phyloP scores from a whole-genome alignment of 352 stramenopile species.

The Peronospora tabacina region DNA sequence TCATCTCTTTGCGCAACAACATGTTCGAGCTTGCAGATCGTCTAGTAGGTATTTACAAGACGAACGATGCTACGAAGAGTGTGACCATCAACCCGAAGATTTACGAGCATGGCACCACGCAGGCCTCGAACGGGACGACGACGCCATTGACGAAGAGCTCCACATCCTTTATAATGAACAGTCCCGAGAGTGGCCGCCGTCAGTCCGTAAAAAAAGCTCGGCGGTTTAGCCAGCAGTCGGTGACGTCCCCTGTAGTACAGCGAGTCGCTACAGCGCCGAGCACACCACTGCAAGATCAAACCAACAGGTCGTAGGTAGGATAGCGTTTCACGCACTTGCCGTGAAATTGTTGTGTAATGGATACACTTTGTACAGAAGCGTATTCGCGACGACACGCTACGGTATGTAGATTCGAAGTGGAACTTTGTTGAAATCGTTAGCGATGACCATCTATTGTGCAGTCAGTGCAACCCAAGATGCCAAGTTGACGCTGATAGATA shows the following conservation, averaged over 20 bases:
- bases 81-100: conserved; percentile 97
- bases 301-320: conserved; percentile 31
- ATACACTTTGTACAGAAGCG: background rate
- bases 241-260: conserved; percentile 18
- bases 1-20: conserved; percentile 99
- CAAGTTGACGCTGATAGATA: background rate
- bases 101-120: conserved; percentile 44
- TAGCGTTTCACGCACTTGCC: conserved; percentile 5
- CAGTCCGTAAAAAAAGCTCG: conserved; percentile 29
- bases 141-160: conserved; percentile 20
- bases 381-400: too few species aligned
- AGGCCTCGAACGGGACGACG: conserved; percentile 11
- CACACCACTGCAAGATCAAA: conserved; percentile 36
- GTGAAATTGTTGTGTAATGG: conserved; percentile 10
- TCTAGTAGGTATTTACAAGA: conserved; percentile 99
- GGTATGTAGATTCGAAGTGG: background rate
- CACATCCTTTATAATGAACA: conserved; percentile 19
- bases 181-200: conserved; percentile 16
- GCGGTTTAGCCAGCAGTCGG: conserved; percentile 27
- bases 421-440: background rate
- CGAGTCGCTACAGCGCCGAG: conserved; percentile 12
- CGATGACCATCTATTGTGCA: background rate
- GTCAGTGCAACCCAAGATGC: background rate
- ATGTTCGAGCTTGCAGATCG: conserved; percentile 99
- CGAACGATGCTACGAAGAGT: conserved; percentile 97